phyloP scores from a whole-genome alignment of 352 stramenopile species.

The Elongisporangium anandrum region DNA sequence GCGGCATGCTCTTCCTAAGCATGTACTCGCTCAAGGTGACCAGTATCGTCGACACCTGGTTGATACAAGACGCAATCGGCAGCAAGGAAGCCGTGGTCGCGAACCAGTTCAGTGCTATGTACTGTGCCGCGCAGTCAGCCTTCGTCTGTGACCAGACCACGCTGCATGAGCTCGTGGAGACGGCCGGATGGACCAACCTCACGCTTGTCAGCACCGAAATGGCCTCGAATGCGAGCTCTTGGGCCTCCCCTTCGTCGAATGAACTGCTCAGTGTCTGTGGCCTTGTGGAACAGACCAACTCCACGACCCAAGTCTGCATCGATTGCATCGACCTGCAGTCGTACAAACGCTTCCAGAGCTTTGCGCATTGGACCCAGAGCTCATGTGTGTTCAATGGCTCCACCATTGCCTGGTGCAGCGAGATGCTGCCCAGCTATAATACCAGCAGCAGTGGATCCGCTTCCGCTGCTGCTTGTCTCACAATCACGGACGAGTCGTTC shows the following conservation, averaged over 20 bases:
- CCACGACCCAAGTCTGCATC: constrained; percentile 3
- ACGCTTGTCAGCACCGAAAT: background rate
- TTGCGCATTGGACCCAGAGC: constrained; percentile 1
- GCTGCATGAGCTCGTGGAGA: constrained; percentile 6
- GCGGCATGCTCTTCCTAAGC: constrained; percentile 7
- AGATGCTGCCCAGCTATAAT: background rate
- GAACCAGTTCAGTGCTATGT: constrained; percentile 7
- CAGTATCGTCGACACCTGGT: constrained; percentile 1
- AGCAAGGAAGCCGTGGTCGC: constrained; percentile 8
- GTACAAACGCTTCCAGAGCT: constrained; percentile 1
- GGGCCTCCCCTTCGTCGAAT: background rate
- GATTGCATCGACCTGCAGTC: background rate
- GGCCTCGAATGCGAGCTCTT: background rate
- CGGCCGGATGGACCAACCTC: background rate
- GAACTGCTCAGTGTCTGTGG: constrained; percentile 1
- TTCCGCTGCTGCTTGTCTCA: background rate
- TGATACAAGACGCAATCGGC: background rate
- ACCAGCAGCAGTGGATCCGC: background rate
- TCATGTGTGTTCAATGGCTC: constrained; percentile 6
- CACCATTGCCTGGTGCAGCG: constrained; percentile 3
- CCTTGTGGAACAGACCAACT: background rate
- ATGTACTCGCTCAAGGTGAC: constrained; percentile 9
- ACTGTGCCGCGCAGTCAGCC: constrained; percentile 8
- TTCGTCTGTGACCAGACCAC: constrained; percentile 11
- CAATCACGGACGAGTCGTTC: background rate